These are phyloP conservation scores for Arthrobotrys entomopaga DNA, from an alignment of 2,329 filamentous ascomycete genomes.

Conservation along the genomic window DNA sequence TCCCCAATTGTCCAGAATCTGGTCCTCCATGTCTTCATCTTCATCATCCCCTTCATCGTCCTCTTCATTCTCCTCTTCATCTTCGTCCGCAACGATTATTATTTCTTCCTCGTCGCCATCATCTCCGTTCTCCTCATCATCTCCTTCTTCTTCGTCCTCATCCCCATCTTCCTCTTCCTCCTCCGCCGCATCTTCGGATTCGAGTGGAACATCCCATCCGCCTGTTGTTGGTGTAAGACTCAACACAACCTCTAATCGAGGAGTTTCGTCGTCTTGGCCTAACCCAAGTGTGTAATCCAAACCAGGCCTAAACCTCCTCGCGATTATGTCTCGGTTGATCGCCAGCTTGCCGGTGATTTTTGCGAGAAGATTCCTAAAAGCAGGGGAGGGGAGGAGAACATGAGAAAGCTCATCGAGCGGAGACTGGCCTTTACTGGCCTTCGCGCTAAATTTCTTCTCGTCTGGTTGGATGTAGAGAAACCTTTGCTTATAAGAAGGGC, in stretches of 20 bases:
- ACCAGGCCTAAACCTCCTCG: constrained; percentile 85
- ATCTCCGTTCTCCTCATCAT: constrained; percentile 58
- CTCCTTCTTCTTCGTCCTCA: constrained; percentile 61
- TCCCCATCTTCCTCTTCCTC: constrained; percentile 65
- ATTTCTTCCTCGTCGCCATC: constrained; percentile 56
- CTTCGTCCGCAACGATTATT: constrained; percentile 37
- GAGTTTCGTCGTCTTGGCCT: constrained; percentile 75
- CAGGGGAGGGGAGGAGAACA: constrained; percentile 80
- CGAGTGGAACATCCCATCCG: constrained; percentile 79
- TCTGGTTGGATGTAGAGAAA: constrained; percentile 78
- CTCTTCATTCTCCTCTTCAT: constrained; percentile 53
- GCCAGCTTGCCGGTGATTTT: constrained; percentile 80
- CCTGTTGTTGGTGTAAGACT: constrained; percentile 84
- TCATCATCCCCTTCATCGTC: constrained; percentile 18
- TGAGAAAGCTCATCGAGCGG: constrained; percentile 82
- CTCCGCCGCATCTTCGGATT: constrained; percentile 66
- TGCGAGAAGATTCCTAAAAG: constrained; percentile 90
- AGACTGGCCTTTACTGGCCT: constrained; percentile 64
- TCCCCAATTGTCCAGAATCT: constrained; percentile 62
- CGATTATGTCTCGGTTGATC: constrained; percentile 79
- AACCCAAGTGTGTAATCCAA: constrained; percentile 93
- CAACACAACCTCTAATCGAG: constrained; percentile 86
- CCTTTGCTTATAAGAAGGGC: constrained; percentile 93
- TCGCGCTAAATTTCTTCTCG: constrained; percentile 54
- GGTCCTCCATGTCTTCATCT: constrained; percentile 56